Evolutionary conservation across 441 rosid genomes (phyloP).

Genomic region (Bruguiera hainesii): DNA sequence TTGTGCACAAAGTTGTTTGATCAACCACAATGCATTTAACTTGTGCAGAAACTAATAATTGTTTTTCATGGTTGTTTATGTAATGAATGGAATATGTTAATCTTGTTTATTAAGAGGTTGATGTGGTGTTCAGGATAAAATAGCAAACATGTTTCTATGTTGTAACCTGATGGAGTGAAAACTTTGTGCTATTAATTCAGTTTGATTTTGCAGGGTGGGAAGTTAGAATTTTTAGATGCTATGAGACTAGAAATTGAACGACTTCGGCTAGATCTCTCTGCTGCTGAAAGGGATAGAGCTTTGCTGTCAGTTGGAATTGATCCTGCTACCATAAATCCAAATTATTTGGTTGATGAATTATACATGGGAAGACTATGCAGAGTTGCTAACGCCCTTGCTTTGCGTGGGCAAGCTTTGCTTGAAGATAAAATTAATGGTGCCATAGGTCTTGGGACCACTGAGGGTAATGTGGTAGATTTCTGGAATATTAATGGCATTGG

Average conservation of each 20-base stretch:
- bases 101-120: neutral
- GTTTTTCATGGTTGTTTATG: neutral
- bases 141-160: conserved; percentile 4
- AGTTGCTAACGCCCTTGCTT: conserved; percentile 68
- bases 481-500: conserved; percentile 72
- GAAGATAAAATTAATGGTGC: conserved; percentile 86
- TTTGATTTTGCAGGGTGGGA: conserved; percentile 52
- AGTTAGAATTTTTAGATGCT: conserved; percentile 67
- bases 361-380: conserved; percentile 73
- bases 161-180: conserved; percentile 17
- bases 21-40: too few species aligned
- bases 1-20: neutral
- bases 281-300: conserved; percentile 98
- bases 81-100: conserved; percentile 8
- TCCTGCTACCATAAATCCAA: conserved; percentile 95
- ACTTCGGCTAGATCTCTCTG: conserved; percentile 75
- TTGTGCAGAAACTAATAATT: too few species aligned
- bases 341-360: conserved; percentile 59
- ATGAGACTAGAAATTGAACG: conserved; percentile 95
- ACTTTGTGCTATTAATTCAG: conserved; percentile 18
- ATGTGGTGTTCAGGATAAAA: conserved; percentile 1
- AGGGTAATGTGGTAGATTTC: conserved; percentile 60
- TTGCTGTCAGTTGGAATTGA: conserved; percentile 79
- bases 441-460: conserved; percentile 65
- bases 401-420: conserved; percentile 75